These are phyloP conservation scores for Fusarium annulatum DNA, from an alignment of 2,329 filamentous ascomycete species.

Conservation along the genomic window DNA sequence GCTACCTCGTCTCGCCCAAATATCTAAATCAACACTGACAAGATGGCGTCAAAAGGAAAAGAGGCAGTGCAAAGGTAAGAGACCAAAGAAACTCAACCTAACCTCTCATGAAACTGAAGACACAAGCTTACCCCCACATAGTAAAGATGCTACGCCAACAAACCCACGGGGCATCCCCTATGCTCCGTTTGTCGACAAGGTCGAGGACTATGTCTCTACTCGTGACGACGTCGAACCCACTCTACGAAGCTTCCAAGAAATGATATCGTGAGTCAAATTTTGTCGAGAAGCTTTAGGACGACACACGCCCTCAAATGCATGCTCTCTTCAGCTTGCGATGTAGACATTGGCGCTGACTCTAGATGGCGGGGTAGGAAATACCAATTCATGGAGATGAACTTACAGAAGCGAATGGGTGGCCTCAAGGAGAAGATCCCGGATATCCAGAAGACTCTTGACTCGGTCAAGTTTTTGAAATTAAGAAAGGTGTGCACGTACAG, in stretches of 20 bases:
- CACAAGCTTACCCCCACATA: conserved; percentile 39
- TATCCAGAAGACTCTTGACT: conserved; percentile 95
- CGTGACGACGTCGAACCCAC: conserved; percentile 83
- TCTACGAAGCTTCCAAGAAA: conserved; percentile 87
- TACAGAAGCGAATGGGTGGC: conserved; percentile 82
- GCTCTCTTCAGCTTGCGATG: conserved; percentile 1
- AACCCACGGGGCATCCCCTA: conserved; percentile 87
- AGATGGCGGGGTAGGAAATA: conserved; percentile 78
- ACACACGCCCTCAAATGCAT: conserved; percentile 16
- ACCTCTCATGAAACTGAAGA: background rate
- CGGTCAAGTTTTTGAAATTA: conserved; percentile 84
- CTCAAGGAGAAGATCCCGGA: conserved; percentile 96
- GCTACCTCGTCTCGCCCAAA: conserved; percentile 33
- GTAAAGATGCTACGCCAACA: conserved; percentile 66
- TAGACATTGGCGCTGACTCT: conserved; percentile 32
- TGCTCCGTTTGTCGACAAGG: conserved; percentile 87
- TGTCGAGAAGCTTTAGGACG: conserved; percentile 12
- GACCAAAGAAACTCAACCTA: background rate
- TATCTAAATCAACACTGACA: conserved; percentile 38
- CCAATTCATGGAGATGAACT: conserved; percentile 98
- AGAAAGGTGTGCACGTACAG: conserved; percentile 66
- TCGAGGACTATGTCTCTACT: conserved; percentile 86
- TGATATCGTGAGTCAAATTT: conserved; percentile 79
- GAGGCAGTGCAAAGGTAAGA: conserved; percentile 50
- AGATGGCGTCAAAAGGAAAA: conserved; percentile 57